Conservation (phyloP, 2,329 filamentous ascomycete genomes). For the Apiospora pterosperma region DNA sequence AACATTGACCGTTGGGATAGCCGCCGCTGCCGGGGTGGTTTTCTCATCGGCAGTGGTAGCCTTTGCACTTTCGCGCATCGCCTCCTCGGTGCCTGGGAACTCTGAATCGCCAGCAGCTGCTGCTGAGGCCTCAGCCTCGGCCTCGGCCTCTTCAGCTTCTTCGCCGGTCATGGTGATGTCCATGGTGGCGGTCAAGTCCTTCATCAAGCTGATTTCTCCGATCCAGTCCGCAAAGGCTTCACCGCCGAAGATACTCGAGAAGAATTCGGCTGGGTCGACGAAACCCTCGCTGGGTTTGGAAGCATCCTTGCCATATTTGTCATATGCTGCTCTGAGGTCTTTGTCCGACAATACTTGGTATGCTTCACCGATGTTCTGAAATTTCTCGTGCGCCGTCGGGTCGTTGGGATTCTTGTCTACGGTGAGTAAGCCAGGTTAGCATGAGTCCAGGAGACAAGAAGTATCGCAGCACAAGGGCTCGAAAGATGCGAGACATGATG, state of each 20-base stretch:
- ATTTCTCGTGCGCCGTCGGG: slow-evolving; percentile 88
- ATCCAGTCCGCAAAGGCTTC: slow-evolving; percentile 96
- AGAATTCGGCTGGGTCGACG: slow-evolving; percentile 95
- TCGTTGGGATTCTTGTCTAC: slow-evolving; percentile 97
- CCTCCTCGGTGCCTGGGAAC: slow-evolving; percentile 55
- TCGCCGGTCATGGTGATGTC: slow-evolving; percentile 87
- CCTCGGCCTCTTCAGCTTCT: slow-evolving; percentile 54
- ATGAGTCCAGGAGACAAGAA: background rate
- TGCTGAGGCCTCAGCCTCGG: slow-evolving; percentile 21
- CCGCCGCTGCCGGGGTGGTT: slow-evolving; percentile 19
- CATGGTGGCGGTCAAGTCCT: slow-evolving; percentile 96
- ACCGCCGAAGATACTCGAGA: slow-evolving; percentile 96
- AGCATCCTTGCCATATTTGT: slow-evolving; percentile 94
- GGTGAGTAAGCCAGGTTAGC: slow-evolving; percentile 11
- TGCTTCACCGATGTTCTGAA: slow-evolving; percentile 78
- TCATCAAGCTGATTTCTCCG: slow-evolving; percentile 97
- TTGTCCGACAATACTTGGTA: slow-evolving; percentile 82
- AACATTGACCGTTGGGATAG: slow-evolving; percentile 25
- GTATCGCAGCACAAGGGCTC: background rate
- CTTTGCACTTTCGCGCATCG: slow-evolving; percentile 53
- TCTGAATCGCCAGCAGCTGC: slow-evolving; percentile 44
- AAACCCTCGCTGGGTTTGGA: slow-evolving; percentile 90
- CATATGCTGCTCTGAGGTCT: slow-evolving; percentile 86
- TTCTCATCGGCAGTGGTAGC: slow-evolving; percentile 25
- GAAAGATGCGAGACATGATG: background rate